Evolutionary conservation across 2,329 filamentous ascomycete genomes (phyloP).

Genomic region (Aureobasidium pullulans): DNA sequence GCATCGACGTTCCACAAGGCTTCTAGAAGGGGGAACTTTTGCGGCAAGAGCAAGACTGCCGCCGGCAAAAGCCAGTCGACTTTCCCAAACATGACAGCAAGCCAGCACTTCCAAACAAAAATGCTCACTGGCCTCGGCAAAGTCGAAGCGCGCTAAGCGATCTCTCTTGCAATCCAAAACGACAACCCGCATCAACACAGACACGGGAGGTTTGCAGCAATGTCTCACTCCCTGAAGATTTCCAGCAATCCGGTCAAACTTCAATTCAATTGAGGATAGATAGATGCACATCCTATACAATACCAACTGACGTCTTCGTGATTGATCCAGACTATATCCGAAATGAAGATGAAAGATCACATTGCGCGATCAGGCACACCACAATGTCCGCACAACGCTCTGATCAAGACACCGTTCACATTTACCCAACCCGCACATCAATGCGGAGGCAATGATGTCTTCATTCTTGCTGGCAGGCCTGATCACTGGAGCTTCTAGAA

Average conservation of each 20-base stretch:
- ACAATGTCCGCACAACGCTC: not conserved
- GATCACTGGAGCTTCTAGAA: not conserved
- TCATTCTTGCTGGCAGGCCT: not conserved
- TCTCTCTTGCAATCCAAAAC: conserved; percentile 1
- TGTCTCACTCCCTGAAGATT: not conserved
- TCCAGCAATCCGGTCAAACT: not conserved
- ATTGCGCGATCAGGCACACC: conserved; percentile 1
- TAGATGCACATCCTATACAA: not conserved
- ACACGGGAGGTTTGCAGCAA: not conserved
- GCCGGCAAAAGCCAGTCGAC: not conserved
- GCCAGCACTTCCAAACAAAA: not conserved
- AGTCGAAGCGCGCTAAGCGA: not conserved
- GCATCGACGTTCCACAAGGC: conserved; percentile 1
- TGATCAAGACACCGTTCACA: not conserved
- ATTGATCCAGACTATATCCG: not conserved
- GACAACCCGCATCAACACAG: not conserved
- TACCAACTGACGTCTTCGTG: not conserved
- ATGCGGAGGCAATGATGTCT: not conserved
- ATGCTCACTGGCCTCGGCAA: not conserved
- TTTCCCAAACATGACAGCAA: conserved; percentile 1
- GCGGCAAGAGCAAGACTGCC: not conserved
- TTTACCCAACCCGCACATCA: not conserved
- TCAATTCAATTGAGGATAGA: not conserved
- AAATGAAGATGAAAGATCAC: not conserved
- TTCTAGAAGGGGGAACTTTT: conserved; percentile 4